phyloP scores from a whole-genome alignment of 164 flowering plant species.

The Vitis amurensis region DNA sequence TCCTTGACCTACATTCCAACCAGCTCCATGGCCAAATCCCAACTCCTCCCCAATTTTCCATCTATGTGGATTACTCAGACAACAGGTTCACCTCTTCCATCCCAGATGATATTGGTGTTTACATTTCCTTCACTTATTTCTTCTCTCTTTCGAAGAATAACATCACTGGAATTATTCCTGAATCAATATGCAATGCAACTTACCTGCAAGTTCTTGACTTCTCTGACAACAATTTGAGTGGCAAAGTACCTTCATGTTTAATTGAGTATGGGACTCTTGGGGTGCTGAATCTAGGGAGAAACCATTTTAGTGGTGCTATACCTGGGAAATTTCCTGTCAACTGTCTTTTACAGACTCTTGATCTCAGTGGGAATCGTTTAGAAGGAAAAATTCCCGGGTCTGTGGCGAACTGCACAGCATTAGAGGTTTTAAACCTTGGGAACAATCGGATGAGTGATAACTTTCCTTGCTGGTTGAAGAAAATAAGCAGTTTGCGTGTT shows the following conservation, averaged over 20 bases:
- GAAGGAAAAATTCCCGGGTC: slow-evolving; percentile 12
- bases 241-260: slow-evolving; percentile 13
- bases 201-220: slow-evolving; percentile 18
- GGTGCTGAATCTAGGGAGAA: slow-evolving; percentile 16
- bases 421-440: slow-evolving; percentile 19
- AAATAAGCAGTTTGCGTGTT: slow-evolving; percentile 7
- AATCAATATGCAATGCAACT: slow-evolving; percentile 9
- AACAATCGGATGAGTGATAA: slow-evolving; percentile 16
- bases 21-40: no score
- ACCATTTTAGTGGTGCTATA: slow-evolving; percentile 1
- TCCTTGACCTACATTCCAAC: no score
- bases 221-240: slow-evolving; percentile 10
- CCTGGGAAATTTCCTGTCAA: not conserved
- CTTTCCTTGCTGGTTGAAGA: slow-evolving; percentile 23
- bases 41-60: no score
- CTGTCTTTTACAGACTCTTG: slow-evolving; percentile 6
- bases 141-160: slow-evolving; percentile 8
- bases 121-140: not conserved
- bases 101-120: not conserved
- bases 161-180: slow-evolving; percentile 14
- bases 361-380: slow-evolving; percentile 16
- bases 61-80: no score
- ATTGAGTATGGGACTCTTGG: not conserved
- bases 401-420: slow-evolving; percentile 6
- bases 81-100: not conserved